Percentiles rank a stretch among this genome's conserved stretches.
phyloP scores from a whole-genome alignment of 129 eudicot species.

The Flaveria bidentis region DNA sequence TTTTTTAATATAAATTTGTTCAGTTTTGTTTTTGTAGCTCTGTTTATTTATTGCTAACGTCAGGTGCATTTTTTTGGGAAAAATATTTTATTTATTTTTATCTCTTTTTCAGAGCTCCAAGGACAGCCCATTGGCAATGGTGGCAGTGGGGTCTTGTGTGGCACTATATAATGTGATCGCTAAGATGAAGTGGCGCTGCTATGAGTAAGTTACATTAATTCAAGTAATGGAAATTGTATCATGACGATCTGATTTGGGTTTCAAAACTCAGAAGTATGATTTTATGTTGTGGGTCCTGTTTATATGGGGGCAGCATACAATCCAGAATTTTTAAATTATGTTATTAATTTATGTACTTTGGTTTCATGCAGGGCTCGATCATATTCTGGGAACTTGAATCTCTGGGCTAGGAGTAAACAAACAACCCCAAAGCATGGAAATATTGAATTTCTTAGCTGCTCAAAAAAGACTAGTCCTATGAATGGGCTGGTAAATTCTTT shows the following conservation, averaged over 20 bases:
- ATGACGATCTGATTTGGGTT: neutral
- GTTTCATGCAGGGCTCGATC: constrained; percentile 38
- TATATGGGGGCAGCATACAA: too few relatives aligned
- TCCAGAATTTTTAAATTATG: constrained; percentile 6
- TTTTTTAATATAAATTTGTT: neutral
- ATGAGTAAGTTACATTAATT: constrained; percentile 46
- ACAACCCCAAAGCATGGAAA: constrained; percentile 36
- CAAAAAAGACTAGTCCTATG: constrained; percentile 42
- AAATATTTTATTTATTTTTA: neutral
- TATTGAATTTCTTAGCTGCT: constrained; percentile 70
- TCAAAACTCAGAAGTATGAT: neutral
- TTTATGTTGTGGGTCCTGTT: neutral
- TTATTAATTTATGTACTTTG: constrained; percentile 11
- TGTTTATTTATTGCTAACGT: neutral
- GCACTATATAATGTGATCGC: constrained; percentile 37
- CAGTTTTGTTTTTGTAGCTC: neutral
- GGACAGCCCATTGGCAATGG: constrained; percentile 73
- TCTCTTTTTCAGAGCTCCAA: constrained; percentile 60
- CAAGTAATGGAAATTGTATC: neutral
- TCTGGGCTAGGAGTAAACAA: constrained; percentile 39
- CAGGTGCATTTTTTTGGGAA: neutral
- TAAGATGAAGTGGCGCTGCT: constrained; percentile 41
- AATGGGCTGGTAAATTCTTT: constrained; percentile 47
- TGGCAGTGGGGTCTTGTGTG: constrained; percentile 46
- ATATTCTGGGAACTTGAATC: constrained; percentile 27